Conservation (phyloP, 2,329 filamentous ascomycete genomes). For the Aspergillus unguis region DNA sequence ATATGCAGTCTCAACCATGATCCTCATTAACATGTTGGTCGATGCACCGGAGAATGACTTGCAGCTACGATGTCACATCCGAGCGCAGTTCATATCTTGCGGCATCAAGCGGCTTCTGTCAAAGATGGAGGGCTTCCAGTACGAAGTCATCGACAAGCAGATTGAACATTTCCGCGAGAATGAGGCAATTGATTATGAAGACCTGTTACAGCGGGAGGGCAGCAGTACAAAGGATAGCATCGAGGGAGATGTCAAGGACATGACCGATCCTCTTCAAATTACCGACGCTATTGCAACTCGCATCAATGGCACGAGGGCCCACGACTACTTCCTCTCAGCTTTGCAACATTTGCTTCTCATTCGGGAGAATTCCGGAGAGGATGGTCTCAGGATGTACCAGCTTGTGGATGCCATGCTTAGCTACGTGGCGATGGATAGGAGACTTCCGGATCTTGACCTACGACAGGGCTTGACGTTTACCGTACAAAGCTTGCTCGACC, state of each 20-base stretch:
- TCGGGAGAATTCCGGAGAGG: conserved; percentile 85
- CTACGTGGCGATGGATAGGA: conserved; percentile 96
- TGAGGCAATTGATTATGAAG: conserved; percentile 97
- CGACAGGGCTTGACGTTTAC: conserved; percentile 98
- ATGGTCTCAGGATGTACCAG: conserved; percentile 92
- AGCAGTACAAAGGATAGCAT: conserved; percentile 85
- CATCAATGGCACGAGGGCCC: conserved; percentile 75
- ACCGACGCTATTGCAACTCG: conserved; percentile 88
- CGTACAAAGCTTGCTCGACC: conserved; percentile 90
- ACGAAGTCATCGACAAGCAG: conserved; percentile 97
- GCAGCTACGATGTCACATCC: conserved; percentile 86
- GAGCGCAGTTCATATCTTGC: conserved; percentile 92
- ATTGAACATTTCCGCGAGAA: conserved; percentile 90
- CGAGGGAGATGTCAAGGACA: conserved; percentile 82
- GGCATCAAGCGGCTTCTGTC: conserved; percentile 89
- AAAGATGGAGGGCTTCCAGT: conserved; percentile 98
- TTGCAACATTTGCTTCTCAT: conserved; percentile 94
- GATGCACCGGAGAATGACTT: conserved; percentile 87
- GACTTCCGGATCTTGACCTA: conserved; percentile 92
- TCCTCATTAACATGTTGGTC: conserved; percentile 94
- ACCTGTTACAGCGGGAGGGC: conserved; percentile 86
- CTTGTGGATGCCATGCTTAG: conserved; percentile 98
- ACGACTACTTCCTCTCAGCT: conserved; percentile 94
- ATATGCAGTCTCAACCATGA: conserved; percentile 91
- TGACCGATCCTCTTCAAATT: conserved; percentile 89